A percentile compares a stretch with the other conserved stretches of the same genome.
phyloP scores from a whole-genome alignment of 495 filamentous ascomycete species.

The Hyphodiscus hymeniophilus region DNA sequence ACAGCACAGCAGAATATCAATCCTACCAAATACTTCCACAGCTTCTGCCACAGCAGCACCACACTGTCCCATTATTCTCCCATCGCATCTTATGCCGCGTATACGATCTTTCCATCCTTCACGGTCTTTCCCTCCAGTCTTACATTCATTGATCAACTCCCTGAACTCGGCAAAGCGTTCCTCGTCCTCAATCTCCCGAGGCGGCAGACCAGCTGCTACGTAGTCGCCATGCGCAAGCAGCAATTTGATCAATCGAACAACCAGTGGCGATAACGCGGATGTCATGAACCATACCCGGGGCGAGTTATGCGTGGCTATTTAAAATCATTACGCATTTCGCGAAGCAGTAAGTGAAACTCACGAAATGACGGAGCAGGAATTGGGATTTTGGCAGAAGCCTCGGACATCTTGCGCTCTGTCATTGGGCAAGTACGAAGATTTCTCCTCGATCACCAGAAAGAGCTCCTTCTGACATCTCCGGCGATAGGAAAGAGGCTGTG shows the following conservation, averaged over 20 bases:
- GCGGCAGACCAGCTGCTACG: constrained; percentile 68
- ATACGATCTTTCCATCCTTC: constrained; percentile 52
- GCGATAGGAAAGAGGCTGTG: not conserved
- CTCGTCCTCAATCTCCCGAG: constrained; percentile 55
- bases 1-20: constrained; percentile 86
- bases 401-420: constrained; percentile 20
- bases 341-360: not conserved
- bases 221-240: constrained; percentile 80
- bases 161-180: constrained; percentile 46
- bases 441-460: not conserved
- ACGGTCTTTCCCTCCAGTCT: constrained; percentile 43
- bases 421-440: constrained; percentile 4
- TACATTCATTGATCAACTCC: constrained; percentile 50
- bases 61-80: constrained; percentile 48
- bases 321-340: not conserved
- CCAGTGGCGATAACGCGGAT: constrained; percentile 72
- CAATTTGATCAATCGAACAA: constrained; percentile 58
- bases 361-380: constrained; percentile 20
- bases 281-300: constrained; percentile 82
- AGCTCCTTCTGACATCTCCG: not conserved
- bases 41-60: constrained; percentile 85
- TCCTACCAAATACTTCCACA: constrained; percentile 69
- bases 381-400: constrained; percentile 11
- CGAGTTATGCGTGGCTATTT: constrained; percentile 41
- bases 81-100: constrained; percentile 45